Percentiles rank a stretch among this genome's conserved stretches.
Conservation (phyloP, 768 basidiomycete species). For the Rhodosporidiobolus sp. region DNA sequence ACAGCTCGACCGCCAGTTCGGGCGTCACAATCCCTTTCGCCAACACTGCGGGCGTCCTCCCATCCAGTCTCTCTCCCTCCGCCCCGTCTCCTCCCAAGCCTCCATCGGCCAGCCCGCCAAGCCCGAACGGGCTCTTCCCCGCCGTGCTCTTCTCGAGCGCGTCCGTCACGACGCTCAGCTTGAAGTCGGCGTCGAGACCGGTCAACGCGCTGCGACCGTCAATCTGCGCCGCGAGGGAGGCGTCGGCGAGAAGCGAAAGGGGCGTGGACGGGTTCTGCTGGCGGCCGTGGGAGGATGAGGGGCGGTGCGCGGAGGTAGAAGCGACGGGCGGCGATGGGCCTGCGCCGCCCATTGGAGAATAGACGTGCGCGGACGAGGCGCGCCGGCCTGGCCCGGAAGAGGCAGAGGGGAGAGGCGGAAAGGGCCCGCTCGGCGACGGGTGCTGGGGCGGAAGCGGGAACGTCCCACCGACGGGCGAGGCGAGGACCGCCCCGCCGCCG, state of each 20-base stretch:
- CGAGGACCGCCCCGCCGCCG: too few species aligned
- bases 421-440: too few species aligned
- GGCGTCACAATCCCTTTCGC: conserved; percentile 59
- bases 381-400: too few species aligned
- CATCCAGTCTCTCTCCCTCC: neutral
- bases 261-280: neutral
- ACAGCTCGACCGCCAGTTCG: conserved; percentile 86
- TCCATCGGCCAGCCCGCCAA: neutral
- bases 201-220: conserved; percentile 21
- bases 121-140: conserved; percentile 2
- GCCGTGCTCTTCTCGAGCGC: conserved; percentile 15
- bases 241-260: conserved; percentile 31
- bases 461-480: too few species aligned
- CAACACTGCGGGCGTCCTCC: conserved; percentile 20
- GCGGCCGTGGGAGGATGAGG: neutral
- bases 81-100: neutral
- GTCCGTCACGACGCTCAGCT: conserved; percentile 28
- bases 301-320: too few species aligned
- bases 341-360: too few species aligned
- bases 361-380: too few species aligned
- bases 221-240: conserved; percentile 33
- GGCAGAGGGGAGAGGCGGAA: too few species aligned
- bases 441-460: too few species aligned
- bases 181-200: conserved; percentile 28
- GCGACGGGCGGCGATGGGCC: too few species aligned